phyloP scores from a whole-genome alignment of 257 asterid species.

The Plectranthus barbatus region DNA sequence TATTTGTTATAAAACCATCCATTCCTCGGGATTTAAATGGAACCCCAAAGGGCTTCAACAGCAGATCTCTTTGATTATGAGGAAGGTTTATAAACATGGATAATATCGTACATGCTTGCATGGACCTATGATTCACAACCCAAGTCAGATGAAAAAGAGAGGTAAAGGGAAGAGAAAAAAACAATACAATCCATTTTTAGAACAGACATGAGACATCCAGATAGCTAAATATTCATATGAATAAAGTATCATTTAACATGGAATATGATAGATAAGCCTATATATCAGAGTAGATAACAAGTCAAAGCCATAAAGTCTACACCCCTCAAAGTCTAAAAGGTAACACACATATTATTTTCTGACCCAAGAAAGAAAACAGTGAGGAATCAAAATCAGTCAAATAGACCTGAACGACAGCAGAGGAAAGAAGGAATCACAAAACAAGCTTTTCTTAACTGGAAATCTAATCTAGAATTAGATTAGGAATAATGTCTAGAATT shows the following conservation, averaged over 20 bases:
- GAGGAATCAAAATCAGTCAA: background rate
- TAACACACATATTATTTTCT: background rate
- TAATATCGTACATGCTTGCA: background rate
- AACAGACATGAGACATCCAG: background rate
- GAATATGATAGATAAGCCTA: background rate
- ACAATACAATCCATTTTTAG: background rate
- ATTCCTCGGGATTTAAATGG: background rate
- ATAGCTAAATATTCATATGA: background rate
- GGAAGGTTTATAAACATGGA: background rate
- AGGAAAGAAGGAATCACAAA: background rate
- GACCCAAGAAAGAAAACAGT: background rate
- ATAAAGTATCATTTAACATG: background rate
- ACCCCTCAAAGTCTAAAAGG: background rate
- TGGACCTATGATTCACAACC: background rate
- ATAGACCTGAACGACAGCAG: background rate
- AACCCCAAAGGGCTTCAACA: background rate
- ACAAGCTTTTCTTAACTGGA: constrained; percentile 1
- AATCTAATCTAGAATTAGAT: no score
- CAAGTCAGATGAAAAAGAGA: background rate
- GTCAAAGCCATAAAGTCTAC: background rate
- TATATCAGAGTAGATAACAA: background rate
- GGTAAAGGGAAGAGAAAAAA: background rate
- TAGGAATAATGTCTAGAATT: background rate
- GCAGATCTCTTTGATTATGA: background rate
- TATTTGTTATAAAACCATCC: background rate